These are phyloP conservation scores for Neobulgaria alba DNA, from an alignment of 2,329 filamentous ascomycete species.

Conservation along the genomic window DNA sequence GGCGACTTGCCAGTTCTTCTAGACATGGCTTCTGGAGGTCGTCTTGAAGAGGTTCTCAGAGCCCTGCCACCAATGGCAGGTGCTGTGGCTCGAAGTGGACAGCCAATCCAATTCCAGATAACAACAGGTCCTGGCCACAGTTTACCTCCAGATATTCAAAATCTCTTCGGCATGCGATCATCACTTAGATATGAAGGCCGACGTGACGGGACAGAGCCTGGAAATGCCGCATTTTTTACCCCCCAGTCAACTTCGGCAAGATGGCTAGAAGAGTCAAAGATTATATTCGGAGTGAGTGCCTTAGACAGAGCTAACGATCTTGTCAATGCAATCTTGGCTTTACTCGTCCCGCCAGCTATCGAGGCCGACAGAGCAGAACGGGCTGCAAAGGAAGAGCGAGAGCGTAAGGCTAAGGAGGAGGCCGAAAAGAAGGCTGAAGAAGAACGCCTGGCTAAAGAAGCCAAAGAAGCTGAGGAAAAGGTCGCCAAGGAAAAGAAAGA, in stretches of 20 bases:
- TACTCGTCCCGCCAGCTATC: constrained; percentile 76
- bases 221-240: constrained; percentile 43
- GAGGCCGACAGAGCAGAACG: constrained; percentile 68
- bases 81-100: constrained; percentile 35
- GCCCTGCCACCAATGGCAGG: constrained; percentile 26
- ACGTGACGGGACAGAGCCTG: constrained; percentile 25
- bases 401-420: constrained; percentile 50
- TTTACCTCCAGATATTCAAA: constrained; percentile 42
- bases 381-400: constrained; percentile 46
- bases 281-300: constrained; percentile 66
- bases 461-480: constrained; percentile 63
- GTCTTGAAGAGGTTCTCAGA: constrained; percentile 26
- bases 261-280: constrained; percentile 83
- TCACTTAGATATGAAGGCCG: constrained; percentile 19
- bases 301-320: constrained; percentile 63
- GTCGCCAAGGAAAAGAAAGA: constrained; percentile 59
- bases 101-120: constrained; percentile 53
- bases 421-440: constrained; percentile 55
- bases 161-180: constrained; percentile 31
- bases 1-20: constrained; percentile 18
- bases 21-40: constrained; percentile 26
- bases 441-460: constrained; percentile 57
- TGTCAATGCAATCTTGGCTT: constrained; percentile 58
- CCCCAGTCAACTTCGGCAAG: constrained; percentile 63
- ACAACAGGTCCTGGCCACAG: constrained; percentile 40